phyloP scores from a whole-genome alignment of 768 basidiomycete species.

The Agaricus blazei region DNA sequence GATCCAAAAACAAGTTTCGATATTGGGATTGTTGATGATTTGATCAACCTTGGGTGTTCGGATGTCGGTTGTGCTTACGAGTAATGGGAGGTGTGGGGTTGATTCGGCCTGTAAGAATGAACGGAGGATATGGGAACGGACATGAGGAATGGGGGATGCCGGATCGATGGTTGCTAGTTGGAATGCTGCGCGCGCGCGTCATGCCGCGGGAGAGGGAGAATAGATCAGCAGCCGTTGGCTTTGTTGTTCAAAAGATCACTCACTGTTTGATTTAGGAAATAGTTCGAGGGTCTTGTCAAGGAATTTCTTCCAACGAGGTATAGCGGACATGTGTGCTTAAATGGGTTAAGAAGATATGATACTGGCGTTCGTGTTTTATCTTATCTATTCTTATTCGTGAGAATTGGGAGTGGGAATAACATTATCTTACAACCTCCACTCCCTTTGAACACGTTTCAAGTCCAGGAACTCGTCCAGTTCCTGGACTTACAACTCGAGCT shows the following conservation, averaged over 20 bases:
- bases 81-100: conserved; percentile 42
- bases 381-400: no score
- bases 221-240: conserved; percentile 27
- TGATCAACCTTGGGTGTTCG: conserved; percentile 67
- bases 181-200: conserved; percentile 34
- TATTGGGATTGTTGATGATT: conserved; percentile 39
- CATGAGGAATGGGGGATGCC: conserved; percentile 40
- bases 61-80: conserved; percentile 67
- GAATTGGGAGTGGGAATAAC: no score
- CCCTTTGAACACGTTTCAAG: background rate
- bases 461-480: background rate
- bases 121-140: conserved; percentile 64
- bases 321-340: background rate
- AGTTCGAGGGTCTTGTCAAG: conserved; percentile 8
- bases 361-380: no score
- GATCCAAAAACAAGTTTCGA: conserved; percentile 76
- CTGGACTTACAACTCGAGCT: no score
- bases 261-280: conserved; percentile 7
- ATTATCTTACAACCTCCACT: no score
- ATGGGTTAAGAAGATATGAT: no score
- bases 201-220: conserved; percentile 9
- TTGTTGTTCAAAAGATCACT: conserved; percentile 4
- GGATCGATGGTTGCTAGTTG: conserved; percentile 58
- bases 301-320: conserved; percentile 11
- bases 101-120: conserved; percentile 39